phyloP scores from a whole-genome alignment of 768 basidiomycete species.

The Clavaria fumosa region DNA sequence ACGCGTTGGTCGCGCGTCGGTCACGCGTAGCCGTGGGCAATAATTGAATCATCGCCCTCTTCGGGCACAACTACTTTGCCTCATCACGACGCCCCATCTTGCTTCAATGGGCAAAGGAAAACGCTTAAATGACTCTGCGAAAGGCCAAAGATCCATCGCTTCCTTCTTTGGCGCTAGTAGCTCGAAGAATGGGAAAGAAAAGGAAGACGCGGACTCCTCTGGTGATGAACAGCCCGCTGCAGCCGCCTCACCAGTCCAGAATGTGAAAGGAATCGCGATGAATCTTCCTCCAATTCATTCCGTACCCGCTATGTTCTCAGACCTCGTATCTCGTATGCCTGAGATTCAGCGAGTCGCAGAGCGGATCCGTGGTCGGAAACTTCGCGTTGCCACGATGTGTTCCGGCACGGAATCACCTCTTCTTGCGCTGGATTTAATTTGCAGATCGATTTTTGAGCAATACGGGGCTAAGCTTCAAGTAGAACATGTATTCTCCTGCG shows the following conservation, averaged over 20 bases:
- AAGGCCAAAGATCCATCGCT: too few species aligned
- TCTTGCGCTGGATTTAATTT: constrained; percentile 75
- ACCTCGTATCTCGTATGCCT: constrained; percentile 52
- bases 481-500: constrained; percentile 92
- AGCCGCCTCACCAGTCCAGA: constrained; percentile 39
- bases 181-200: too few species aligned
- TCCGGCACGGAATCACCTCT: constrained; percentile 93
- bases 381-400: constrained; percentile 95
- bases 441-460: constrained; percentile 55
- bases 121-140: too few species aligned
- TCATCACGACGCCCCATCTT: too few species aligned
- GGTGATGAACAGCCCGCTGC: constrained; percentile 36
- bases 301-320: constrained; percentile 56
- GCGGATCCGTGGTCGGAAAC: constrained; percentile 58
- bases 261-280: constrained; percentile 22
- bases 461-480: constrained; percentile 49
- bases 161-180: too few species aligned
- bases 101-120: too few species aligned
- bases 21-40: too few species aligned
- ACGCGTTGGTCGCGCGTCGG: too few species aligned
- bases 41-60: too few species aligned
- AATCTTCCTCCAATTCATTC: constrained; percentile 64
- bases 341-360: constrained; percentile 51
- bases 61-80: too few species aligned
- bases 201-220: too few species aligned